phyloP scores from a whole-genome alignment of 441 rosid species.

The Mallotus repandus region DNA sequence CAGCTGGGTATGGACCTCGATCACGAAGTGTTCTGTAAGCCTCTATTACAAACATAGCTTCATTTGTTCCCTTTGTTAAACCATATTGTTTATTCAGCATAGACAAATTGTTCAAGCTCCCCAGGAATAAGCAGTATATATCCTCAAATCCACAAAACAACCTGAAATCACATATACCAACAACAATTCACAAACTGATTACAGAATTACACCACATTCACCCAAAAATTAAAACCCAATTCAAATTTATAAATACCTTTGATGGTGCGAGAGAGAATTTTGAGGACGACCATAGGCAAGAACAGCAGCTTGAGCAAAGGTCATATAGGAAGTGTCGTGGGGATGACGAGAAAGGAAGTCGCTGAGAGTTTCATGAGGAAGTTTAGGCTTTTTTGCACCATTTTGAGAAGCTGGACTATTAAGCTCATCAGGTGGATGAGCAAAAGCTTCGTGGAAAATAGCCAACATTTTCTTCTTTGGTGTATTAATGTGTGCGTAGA shows the following conservation, averaged over 20 bases:
- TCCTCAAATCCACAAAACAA: slow-evolving; percentile 74
- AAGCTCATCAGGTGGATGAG: slow-evolving; percentile 82
- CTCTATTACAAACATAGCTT: slow-evolving; percentile 79
- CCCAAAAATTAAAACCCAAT: too few species aligned
- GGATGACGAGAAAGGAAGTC: slow-evolving; percentile 57
- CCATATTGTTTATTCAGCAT: slow-evolving; percentile 75
- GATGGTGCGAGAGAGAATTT: slow-evolving; percentile 28
- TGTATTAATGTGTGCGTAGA: too few species aligned
- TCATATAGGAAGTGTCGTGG: slow-evolving; percentile 53
- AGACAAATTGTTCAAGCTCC: slow-evolving; percentile 71
- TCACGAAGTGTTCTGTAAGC: slow-evolving; percentile 87
- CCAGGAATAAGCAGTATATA: slow-evolving; percentile 73
- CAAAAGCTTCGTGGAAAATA: slow-evolving; percentile 67
- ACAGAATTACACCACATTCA: too few species aligned
- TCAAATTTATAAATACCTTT: slow-evolving; percentile 38
- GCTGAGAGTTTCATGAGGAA: slow-evolving; percentile 55
- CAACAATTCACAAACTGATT: not conserved
- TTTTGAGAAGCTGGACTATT: slow-evolving; percentile 71
- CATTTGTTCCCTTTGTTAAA: slow-evolving; percentile 58
- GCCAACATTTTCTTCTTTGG: slow-evolving; percentile 3
- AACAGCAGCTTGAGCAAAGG: slow-evolving; percentile 59
- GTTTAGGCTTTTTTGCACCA: slow-evolving; percentile 49
- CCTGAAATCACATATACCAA: slow-evolving; percentile 35
- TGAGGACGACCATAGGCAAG: slow-evolving; percentile 60
- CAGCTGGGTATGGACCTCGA: slow-evolving; percentile 92